These are phyloP conservation scores for Coccomyxa sp. DNA, from an alignment of 139 green algal species.

Conservation along the genomic window DNA sequence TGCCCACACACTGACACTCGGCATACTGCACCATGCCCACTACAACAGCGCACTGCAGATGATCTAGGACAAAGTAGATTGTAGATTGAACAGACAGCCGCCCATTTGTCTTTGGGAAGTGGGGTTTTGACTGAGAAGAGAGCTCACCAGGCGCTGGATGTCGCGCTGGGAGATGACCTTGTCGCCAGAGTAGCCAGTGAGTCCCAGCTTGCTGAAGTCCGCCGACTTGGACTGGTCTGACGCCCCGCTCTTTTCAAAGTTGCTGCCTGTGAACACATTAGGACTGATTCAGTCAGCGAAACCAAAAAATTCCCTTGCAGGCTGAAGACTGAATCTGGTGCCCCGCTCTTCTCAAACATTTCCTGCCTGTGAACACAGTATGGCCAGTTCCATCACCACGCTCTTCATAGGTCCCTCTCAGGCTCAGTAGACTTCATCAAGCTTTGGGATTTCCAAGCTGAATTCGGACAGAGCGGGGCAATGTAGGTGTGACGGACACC, in stretches of 20 bases:
- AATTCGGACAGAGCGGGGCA: too few relatives aligned
- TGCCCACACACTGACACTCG: too few relatives aligned
- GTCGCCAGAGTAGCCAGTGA: slow-evolving; percentile 9
- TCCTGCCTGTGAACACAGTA: neutral
- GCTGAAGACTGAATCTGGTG: too few relatives aligned
- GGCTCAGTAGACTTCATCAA: too few relatives aligned
- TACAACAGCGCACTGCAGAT: neutral
- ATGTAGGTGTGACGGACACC: too few relatives aligned
- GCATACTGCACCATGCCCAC: too few relatives aligned
- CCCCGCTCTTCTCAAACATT: neutral
- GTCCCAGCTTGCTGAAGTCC: slow-evolving; percentile 1
- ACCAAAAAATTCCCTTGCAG: neutral
- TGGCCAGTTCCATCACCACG: too few relatives aligned
- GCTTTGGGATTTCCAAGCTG: too few relatives aligned
- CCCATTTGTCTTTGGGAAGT: neutral
- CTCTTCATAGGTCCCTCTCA: too few relatives aligned
- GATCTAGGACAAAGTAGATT: neutral
- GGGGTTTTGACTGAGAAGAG: neutral
- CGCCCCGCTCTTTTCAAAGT: neutral
- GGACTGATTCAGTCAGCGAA: neutral
- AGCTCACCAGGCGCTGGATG: slow-evolving; percentile 28
- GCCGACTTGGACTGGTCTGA: slow-evolving; percentile 1
- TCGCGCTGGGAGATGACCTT: slow-evolving; percentile 21
- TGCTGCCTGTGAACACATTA: neutral
- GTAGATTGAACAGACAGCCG: neutral